Evolutionary conservation across 345 rosid genomes (phyloP).

Genomic region (Heritiera littoralis): DNA sequence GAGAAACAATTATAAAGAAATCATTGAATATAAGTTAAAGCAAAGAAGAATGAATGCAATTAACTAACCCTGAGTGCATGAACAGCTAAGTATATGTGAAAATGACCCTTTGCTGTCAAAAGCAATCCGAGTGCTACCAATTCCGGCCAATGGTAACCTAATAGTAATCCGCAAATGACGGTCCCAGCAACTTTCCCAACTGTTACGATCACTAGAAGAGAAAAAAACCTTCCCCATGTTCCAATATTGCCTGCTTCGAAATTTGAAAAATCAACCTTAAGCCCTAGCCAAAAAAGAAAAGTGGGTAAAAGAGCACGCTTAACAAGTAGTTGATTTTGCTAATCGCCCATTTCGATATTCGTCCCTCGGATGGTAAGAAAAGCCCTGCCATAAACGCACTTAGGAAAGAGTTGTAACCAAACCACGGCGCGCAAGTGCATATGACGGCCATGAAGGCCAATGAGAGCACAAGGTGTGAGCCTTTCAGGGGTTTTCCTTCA

Average conservation of each 20-base stretch:
- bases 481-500: conserved; percentile 90
- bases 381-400: conserved; percentile 91
- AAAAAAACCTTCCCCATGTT: conserved; percentile 56
- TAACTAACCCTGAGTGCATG: conserved; percentile 55
- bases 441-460: conserved; percentile 71
- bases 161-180: conserved; percentile 54
- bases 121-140: conserved; percentile 77
- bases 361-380: conserved; percentile 76
- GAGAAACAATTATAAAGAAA: not conserved
- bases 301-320: conserved; percentile 66
- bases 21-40: not conserved
- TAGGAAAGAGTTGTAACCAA: conserved; percentile 65
- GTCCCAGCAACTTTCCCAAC: conserved; percentile 69
- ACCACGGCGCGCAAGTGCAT: conserved; percentile 65
- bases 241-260: conserved; percentile 29
- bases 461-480: conserved; percentile 85
- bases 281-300: conserved; percentile 94
- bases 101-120: conserved; percentile 79
- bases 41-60: conserved; percentile 7
- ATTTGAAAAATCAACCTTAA: conserved; percentile 42
- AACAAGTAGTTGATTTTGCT: conserved; percentile 82
- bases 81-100: conserved; percentile 68
- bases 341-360: conserved; percentile 87
- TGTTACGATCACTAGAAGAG: conserved; percentile 42
- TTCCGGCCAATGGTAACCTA: conserved; percentile 82